These are phyloP conservation scores for Melampsora medusae DNA, from an alignment of 1,284 basidiomycete genomes.

Conservation along the genomic window DNA sequence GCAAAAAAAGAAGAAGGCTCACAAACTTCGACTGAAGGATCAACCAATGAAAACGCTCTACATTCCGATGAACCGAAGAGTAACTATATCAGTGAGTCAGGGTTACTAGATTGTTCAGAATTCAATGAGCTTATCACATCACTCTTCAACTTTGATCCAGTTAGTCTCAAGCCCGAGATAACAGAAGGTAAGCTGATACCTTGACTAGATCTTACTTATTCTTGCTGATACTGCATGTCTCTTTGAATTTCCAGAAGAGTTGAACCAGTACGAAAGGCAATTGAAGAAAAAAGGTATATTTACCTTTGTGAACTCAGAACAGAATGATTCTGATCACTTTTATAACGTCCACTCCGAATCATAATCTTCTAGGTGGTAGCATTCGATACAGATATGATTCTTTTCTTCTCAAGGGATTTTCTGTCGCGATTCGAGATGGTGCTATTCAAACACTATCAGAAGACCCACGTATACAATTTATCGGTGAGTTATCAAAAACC, in stretches of 20 bases:
- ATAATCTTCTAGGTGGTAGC: not conserved
- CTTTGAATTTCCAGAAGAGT: constrained; percentile 2
- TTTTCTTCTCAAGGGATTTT: not conserved
- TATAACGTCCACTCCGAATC: not conserved
- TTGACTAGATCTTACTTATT: not conserved
- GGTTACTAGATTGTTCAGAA: not conserved
- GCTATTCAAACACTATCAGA: not conserved
- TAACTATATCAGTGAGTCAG: not conserved
- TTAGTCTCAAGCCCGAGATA: not conserved
- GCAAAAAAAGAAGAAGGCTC: not conserved
- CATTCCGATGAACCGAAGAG: not conserved
- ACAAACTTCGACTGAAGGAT: not conserved
- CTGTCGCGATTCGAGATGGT: not conserved
- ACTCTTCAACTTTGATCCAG: not conserved
- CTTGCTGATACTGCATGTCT: not conserved
- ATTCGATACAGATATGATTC: not conserved
- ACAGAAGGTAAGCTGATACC: not conserved
- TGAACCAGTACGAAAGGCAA: not conserved
- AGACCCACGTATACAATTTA: not conserved
- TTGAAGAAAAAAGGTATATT: not conserved
- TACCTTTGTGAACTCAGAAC: too few relatives aligned
- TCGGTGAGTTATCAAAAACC: not conserved
- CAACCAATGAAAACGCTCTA: not conserved
- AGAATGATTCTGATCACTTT: not conserved
- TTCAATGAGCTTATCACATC: not conserved